These are phyloP conservation scores for Rhodomyrtus psidioides DNA, from an alignment of 441 rosid species.

Conservation along the genomic window DNA sequence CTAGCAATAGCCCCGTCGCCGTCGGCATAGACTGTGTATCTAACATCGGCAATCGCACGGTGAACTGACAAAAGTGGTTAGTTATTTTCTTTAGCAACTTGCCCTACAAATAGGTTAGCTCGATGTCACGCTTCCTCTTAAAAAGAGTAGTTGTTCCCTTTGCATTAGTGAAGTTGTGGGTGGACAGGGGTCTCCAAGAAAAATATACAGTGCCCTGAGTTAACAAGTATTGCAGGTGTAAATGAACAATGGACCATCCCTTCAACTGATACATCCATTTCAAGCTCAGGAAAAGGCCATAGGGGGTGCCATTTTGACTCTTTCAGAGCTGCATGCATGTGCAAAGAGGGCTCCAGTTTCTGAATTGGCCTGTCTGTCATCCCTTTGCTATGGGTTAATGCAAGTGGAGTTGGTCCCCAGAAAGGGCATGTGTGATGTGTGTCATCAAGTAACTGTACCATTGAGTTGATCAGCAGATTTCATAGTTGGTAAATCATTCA, in stretches of 20 bases:
- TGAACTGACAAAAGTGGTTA: background rate
- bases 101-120: background rate
- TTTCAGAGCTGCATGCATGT: background rate
- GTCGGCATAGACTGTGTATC: background rate
- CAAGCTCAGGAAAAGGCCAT: background rate
- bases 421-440: background rate
- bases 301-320: background rate
- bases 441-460: background rate
- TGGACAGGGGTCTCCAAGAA: background rate
- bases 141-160: background rate
- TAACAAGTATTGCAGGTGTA: background rate
- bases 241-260: background rate
- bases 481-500: background rate
- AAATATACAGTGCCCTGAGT: background rate
- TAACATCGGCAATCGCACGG: background rate
- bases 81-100: background rate
- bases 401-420: background rate
- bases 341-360: background rate
- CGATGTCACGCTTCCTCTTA: background rate
- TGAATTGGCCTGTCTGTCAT: background rate
- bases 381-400: background rate
- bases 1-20: background rate
- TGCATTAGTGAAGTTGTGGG: background rate
- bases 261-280: background rate
- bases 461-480: background rate